A percentile compares a stretch with the other conserved stretches of the same genome.
Evolutionary conservation across 306 rosid genomes (phyloP).

Genomic region (Corylus heterophylla): DNA sequence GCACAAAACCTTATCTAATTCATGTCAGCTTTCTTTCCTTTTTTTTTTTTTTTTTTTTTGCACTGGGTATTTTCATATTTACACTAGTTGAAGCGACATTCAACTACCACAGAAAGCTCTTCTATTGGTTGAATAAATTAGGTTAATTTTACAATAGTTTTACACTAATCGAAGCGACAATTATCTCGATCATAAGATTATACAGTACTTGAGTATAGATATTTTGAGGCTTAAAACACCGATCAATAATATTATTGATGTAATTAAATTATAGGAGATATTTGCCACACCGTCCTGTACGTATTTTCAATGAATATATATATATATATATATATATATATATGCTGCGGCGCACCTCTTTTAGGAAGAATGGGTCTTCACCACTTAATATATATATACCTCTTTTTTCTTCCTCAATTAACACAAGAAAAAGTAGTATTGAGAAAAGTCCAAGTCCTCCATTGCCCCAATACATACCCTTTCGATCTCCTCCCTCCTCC

Average conservation of each 20-base stretch:
- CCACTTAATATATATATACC: neutral
- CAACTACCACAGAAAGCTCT: neutral
- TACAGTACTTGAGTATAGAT: no score
- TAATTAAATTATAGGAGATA: neutral
- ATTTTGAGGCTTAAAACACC: neutral
- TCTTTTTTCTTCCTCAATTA: neutral
- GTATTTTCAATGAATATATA: neutral
- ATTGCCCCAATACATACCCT: no score
- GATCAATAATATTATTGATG: no score
- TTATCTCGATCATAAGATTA: no score
- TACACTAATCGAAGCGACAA: neutral
- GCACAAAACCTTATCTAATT: no score
- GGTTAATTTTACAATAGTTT: neutral
- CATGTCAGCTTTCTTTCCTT: no score
- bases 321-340: neutral
- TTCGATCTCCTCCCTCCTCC: neutral
- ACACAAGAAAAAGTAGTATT: no score
- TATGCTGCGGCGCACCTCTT: neutral
- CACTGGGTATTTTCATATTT: no score
- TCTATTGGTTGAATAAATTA: neutral
- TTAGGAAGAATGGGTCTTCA: neutral
- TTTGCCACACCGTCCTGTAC: neutral
- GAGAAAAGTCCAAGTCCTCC: no score
- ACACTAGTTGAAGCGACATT: neutral
- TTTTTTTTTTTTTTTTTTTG: no score